Base-by-base conservation (phyloP, 768 basidiomycete genomes). In the Xerocomellus chrysenteron region DNA sequence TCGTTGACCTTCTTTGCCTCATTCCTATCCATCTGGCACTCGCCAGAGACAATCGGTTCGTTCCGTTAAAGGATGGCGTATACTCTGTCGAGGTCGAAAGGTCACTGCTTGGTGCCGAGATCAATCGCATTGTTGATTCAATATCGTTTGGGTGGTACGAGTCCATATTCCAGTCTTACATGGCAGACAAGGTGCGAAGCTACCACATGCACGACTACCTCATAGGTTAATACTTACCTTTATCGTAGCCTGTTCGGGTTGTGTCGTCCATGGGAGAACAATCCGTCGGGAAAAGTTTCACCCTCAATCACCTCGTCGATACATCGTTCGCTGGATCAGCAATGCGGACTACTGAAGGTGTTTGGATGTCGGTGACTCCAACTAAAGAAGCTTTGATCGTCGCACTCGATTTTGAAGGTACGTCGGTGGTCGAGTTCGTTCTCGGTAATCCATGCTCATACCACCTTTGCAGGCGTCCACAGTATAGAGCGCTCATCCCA, bases 261-360 rank as follows among this genome's bases (percentile, higher is more conserved):
- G 82, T 86, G 2, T 85, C 85, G 0, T 86, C 84, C 1, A 86
- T 86, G 84, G 84, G 83, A 6, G 84, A 85, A 62, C 85, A 85
- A 65, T 85, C 83, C 0, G 83, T 86, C 1, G 85, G 84, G 6
- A 86, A 86, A 59, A 81, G 79, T 41, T 86, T 77, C 51, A 65
- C 79, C 0, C 68, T 85, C 24, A 84, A 86, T 55, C 85, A 86
- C 56, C 70, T 86, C n/a, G 76, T 76, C 1, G 84, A 86, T 57
- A 82, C 83, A 0, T 85, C 85, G 1, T 86, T 87, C 56, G 83
- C 83, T 16, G 84, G 84, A 7, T 82, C 78, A 11, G 84, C 84
- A 0, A 84, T 86, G 82, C 71, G 82, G 33, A 84, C 82, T 4
- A 85, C 81, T 60, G 82, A 84, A 70, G 84, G 84, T 19, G 81